These are phyloP conservation scores for Boechera retrofracta DNA, from an alignment of 345 rosid species.

Conservation along the genomic window DNA sequence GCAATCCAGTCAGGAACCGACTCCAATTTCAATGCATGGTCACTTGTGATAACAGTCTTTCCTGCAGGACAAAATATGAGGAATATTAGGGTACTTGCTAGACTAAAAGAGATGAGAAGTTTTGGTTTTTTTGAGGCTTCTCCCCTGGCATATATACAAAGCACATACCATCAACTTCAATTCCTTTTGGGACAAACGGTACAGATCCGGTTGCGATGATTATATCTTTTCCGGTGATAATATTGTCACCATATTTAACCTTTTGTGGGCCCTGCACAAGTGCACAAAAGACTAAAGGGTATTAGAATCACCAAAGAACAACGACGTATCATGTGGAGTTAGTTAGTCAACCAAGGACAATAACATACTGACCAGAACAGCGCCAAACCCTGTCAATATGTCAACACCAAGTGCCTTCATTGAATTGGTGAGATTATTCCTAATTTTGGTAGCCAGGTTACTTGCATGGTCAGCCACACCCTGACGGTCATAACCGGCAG, in stretches of 20 bases:
- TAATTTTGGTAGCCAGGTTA: constrained; percentile 87
- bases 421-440: constrained; percentile 89
- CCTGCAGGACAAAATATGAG: constrained; percentile 57
- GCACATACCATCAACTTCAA: constrained; percentile 92
- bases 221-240: constrained; percentile 77
- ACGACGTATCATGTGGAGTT: neutral
- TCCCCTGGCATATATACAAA: neutral
- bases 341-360: constrained; percentile 18
- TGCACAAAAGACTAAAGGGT: neutral
- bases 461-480: constrained; percentile 99
- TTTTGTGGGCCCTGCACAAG: constrained; percentile 81
- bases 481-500: constrained; percentile 92
- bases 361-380: constrained; percentile 67
- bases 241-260: constrained; percentile 80
- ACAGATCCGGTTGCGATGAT: constrained; percentile 98
- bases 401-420: constrained; percentile 96
- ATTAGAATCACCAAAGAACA: constrained; percentile 9
- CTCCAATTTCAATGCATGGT: constrained; percentile 97
- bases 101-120: neutral
- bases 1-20: constrained; percentile 96
- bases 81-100: constrained; percentile 5
- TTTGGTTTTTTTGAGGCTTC: constrained; percentile 1
- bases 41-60: constrained; percentile 98
- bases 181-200: constrained; percentile 97
- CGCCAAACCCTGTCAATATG: constrained; percentile 86